Conservation (phyloP, 148 eudicot genomes). For the Fallopia convolvulus region DNA sequence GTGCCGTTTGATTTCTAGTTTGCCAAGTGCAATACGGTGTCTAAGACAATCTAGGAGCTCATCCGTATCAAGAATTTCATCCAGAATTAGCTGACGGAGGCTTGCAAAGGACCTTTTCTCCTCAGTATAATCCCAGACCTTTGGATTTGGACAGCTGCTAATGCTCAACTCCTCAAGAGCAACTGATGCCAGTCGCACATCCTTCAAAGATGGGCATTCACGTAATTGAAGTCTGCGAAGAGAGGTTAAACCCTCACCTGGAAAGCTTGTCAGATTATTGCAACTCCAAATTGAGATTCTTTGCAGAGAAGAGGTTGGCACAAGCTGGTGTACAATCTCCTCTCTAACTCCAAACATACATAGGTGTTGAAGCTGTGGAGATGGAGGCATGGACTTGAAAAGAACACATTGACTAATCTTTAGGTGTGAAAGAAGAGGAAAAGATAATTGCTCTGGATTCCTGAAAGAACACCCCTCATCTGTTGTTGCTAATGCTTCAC, state of each 20-base stretch:
- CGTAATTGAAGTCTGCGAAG: neutral
- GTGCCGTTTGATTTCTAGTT: neutral
- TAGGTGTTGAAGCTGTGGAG: neutral
- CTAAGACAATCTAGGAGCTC: neutral
- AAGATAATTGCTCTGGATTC: neutral
- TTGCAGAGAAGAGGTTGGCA: no score
- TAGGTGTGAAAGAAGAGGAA: neutral
- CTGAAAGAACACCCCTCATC: neutral
- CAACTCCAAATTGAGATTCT: no score
- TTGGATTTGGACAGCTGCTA: no score
- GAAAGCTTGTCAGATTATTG: neutral
- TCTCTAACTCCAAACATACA: neutral
- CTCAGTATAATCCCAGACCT: no score
- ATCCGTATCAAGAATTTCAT: neutral
- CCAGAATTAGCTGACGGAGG: neutral
- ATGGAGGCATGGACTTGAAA: neutral
- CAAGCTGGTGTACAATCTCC: neutral
- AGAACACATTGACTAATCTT: neutral
- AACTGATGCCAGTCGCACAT: neutral
- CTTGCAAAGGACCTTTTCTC: neutral
- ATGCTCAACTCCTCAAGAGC: neutral
- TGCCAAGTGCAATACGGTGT: neutral
- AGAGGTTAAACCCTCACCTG: neutral
- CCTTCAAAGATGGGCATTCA: neutral
- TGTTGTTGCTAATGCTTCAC: neutral